phyloP scores from a whole-genome alignment of 768 basidiomycete genomes.

The Trametes gibbosa region DNA sequence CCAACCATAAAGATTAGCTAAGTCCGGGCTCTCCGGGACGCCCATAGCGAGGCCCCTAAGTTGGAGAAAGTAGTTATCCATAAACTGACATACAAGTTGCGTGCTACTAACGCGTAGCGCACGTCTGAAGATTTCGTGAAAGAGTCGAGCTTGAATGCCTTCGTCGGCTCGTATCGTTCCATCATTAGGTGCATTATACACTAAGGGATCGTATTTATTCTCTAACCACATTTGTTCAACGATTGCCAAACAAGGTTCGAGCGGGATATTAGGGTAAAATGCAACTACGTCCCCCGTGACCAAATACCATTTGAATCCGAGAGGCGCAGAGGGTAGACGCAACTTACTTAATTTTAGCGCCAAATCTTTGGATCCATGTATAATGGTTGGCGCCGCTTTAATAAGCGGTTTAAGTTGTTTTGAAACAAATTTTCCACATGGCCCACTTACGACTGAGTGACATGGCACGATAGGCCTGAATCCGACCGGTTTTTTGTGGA shows the following conservation, averaged over 20 bases:
- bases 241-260: constrained; percentile 23
- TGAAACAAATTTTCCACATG: constrained; percentile 31
- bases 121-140: not conserved
- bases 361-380: constrained; percentile 35
- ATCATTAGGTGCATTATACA: not conserved
- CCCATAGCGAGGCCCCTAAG: constrained; percentile 5
- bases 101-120: not conserved
- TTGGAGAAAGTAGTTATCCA: constrained; percentile 28
- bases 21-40: constrained; percentile 30
- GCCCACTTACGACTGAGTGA: constrained; percentile 29
- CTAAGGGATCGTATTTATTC: not conserved
- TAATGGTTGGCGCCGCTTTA: constrained; percentile 27
- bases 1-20: constrained; percentile 32
- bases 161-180: not conserved
- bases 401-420: constrained; percentile 34
- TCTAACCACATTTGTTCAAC: constrained; percentile 21
- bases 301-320: constrained; percentile 18
- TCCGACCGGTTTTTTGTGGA: constrained; percentile 32
- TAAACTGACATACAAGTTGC: constrained; percentile 12
- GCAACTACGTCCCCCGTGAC: constrained; percentile 36
- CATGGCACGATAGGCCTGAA: constrained; percentile 34
- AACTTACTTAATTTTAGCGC: constrained; percentile 32
- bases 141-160: not conserved
- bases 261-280: constrained; percentile 32
- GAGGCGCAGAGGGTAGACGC: not conserved